Percentiles rank a stretch among this genome's conserved stretches.
Conservation (phyloP, 2,329 filamentous ascomycete species). For the Scedosporium dehoogii region DNA sequence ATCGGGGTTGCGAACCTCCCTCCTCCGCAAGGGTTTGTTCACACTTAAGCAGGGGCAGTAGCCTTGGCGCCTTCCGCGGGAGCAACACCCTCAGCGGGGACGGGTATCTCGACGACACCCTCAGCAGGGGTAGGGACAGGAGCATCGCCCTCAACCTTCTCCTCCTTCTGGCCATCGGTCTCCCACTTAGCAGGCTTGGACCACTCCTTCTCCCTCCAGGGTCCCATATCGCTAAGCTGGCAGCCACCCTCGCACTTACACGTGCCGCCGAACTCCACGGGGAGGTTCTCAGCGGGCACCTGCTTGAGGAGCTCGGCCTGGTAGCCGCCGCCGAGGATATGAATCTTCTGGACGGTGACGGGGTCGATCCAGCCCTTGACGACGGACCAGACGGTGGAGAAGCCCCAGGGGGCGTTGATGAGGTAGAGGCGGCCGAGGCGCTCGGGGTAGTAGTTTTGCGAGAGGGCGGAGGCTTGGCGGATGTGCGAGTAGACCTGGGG, state of each 20-base stretch:
- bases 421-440: conserved; percentile 91
- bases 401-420: conserved; percentile 97
- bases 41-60: conserved; percentile 24
- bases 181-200: conserved; percentile 56
- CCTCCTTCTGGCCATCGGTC: conserved; percentile 17
- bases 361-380: conserved; percentile 95
- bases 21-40: too few species aligned
- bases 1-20: too few species aligned
- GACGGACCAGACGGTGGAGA: conserved; percentile 73
- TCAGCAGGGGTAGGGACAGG: conserved; percentile 15
- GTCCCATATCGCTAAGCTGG: conserved; percentile 76
- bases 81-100: conserved; percentile 15
- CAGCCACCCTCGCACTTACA: conserved; percentile 81
- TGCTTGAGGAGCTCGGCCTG: conserved; percentile 76
- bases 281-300: conserved; percentile 82
- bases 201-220: conserved; percentile 71
- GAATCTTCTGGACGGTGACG: conserved; percentile 92
- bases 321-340: conserved; percentile 75
- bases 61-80: conserved; percentile 18
- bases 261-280: conserved; percentile 71
- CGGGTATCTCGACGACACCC: conserved; percentile 18
- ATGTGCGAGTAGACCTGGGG: conserved; percentile 84
- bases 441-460: conserved; percentile 99
- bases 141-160: conserved; percentile 26
- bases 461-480: conserved; percentile 73